phyloP scores from a whole-genome alignment of 1,284 basidiomycete genomes.

The Hypsizygus ulmarius region DNA sequence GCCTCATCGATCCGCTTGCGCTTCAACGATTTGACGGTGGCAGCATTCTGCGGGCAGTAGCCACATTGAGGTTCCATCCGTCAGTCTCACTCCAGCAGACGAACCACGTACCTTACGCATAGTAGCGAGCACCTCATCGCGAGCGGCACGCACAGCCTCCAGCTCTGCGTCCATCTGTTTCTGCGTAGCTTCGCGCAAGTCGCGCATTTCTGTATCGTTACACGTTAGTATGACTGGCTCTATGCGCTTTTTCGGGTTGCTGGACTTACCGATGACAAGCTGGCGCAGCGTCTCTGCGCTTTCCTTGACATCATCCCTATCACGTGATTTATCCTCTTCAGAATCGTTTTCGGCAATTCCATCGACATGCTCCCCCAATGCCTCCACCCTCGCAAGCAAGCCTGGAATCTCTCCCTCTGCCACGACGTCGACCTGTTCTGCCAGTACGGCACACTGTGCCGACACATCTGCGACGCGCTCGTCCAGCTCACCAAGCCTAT shows the following conservation, averaged over 20 bases:
- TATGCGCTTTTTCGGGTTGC: neutral
- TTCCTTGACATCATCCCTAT: conserved; percentile 20
- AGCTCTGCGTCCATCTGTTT: conserved; percentile 35
- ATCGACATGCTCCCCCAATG: conserved; percentile 31
- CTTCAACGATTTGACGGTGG: conserved; percentile 37
- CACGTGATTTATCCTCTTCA: conserved; percentile 7
- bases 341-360: conserved; percentile 2
- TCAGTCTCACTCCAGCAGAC: conserved; percentile 24
- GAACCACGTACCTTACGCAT: conserved; percentile 24
- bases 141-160: conserved; percentile 29
- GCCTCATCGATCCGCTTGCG: conserved; percentile 38
- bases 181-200: conserved; percentile 30
- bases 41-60: conserved; percentile 7
- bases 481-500: conserved; percentile 39
- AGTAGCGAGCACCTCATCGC: conserved; percentile 26
- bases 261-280: conserved; percentile 28
- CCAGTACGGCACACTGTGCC: conserved; percentile 36
- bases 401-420: conserved; percentile 32
- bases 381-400: conserved; percentile 39
- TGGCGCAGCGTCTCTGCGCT: conserved; percentile 20
- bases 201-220: conserved; percentile 29
- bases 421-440: conserved; percentile 31
- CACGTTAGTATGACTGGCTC: neutral
- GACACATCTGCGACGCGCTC: conserved; percentile 43
- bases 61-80: conserved; percentile 16